Percentiles rank a stretch among this genome's conserved stretches.
Conservation (phyloP, 257 asterid genomes). For the Solanum dulcamara region DNA sequence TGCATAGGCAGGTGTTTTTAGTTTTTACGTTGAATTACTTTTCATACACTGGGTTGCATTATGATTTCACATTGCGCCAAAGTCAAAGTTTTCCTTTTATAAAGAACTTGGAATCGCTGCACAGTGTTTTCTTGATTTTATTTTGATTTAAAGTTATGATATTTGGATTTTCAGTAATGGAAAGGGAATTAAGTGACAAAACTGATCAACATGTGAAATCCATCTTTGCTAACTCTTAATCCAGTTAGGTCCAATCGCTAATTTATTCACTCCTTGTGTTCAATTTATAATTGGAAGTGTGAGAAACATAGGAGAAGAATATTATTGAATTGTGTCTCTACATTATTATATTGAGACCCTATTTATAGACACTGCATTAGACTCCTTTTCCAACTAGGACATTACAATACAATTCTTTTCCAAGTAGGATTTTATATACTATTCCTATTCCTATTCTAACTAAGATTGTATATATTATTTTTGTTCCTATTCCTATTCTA, state of each 20-base stretch:
- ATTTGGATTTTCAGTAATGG: background rate
- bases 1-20: background rate
- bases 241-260: background rate
- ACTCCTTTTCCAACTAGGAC: no score
- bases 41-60: background rate
- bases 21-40: background rate
- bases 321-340: no score
- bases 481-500: no score
- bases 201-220: background rate
- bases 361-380: no score
- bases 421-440: no score
- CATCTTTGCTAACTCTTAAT: background rate
- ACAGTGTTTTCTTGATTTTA: background rate
- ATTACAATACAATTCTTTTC: no score
- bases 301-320: no score
- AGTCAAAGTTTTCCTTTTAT: background rate
- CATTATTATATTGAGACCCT: no score
- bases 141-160: background rate
- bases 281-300: background rate
- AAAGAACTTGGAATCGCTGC: background rate
- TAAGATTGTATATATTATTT: no score
- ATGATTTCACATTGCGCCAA: background rate
- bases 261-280: background rate
- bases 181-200: background rate
- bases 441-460: no score